phyloP scores from a whole-genome alignment of 768 basidiomycete genomes.

The Sutorius australiensis region DNA sequence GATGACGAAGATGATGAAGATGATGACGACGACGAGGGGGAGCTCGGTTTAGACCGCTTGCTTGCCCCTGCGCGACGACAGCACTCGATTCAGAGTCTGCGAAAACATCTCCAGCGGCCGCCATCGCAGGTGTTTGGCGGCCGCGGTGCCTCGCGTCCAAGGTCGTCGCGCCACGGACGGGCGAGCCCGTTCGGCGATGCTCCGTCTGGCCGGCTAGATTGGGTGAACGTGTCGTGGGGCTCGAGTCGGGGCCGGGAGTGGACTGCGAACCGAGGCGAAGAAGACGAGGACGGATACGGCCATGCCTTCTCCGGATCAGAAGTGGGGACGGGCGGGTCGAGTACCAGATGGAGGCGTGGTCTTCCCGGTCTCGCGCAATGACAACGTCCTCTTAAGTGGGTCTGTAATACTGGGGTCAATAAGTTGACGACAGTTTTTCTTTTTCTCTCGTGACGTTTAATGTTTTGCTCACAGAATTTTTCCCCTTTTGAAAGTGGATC shows the following conservation, averaged over 20 bases:
- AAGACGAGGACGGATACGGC: conserved; percentile 27
- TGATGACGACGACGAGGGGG: conserved; percentile 50
- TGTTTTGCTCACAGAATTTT: not conserved
- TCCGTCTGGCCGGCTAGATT: conserved; percentile 5
- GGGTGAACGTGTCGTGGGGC: conserved; percentile 22
- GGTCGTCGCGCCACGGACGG: conserved; percentile 17
- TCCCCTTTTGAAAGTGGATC: conserved; percentile 3
- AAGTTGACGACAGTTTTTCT: not conserved
- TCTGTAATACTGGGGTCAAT: not conserved
- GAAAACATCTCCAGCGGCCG: conserved; percentile 50
- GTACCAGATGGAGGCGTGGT: conserved; percentile 29
- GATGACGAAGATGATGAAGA: conserved; percentile 36
- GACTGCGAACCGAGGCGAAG: conserved; percentile 27
- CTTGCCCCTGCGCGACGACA: conserved; percentile 71
- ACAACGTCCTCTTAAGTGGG: conserved; percentile 20
- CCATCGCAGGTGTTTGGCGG: conserved; percentile 6
- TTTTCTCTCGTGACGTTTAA: not conserved
- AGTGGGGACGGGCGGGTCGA: conserved; percentile 9
- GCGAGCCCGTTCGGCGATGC: conserved; percentile 15
- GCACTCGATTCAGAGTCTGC: conserved; percentile 67
- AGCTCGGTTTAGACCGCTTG: conserved; percentile 62
- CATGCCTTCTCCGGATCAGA: conserved; percentile 23
- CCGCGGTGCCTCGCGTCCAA: conserved; percentile 11
- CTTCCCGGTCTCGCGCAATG: conserved; percentile 34
- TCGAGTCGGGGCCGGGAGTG: conserved; percentile 22